Evolutionary conservation across 208 protist species (phyloP), one percentile per base, ranked within the genome.

Genomic region (Angomonas ambiguus): DNA sequence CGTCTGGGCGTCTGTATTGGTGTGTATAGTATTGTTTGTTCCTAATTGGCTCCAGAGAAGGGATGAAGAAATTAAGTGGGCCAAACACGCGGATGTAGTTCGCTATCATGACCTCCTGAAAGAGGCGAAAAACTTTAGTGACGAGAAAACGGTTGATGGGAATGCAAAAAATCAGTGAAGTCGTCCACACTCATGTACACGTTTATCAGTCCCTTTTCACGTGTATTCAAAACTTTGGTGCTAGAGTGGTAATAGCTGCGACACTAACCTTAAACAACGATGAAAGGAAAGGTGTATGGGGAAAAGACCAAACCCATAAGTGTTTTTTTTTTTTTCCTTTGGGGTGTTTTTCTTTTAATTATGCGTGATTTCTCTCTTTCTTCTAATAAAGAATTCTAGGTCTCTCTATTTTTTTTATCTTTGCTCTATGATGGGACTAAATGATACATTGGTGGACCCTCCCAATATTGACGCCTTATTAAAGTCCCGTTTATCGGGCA

Each of bases 31-130:
- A 2, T 64, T 90, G 5, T 91, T 74, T 56, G 67, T 79, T 13
- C 90, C 90, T 10, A 95, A 95, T 74, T 95, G 90, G 87, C 75
- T 71, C 27, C 85, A 93, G 62, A 61, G 63, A 38, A 70, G 67
- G 0, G 87, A 95, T 69, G 38, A 64, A 0, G 71, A 79, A 27
- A 67, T 92, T 51, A 71, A 72, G 56, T 93, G 74, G 70, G 82
- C 79, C 0, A 65, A 83, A 63, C 69, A 88, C 35, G 72, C n/a
- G 0, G 72, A 70, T 16, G 83, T 90, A 35, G 78, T 77, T 34
- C 16, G 79, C 32, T 94, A 90, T 70, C 83, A 94, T 51, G 60
- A 77, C 34, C 62, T 72, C 35, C 83, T 82, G 34, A 51, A 20
- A 22, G 20, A 53, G 16, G 45, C 45, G 10, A 53, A 24, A n/a